A percentile compares a stretch with the other conserved stretches of the same genome.
Conservation (phyloP, 148 eudicot species). For the Gaultheria prostrata region DNA sequence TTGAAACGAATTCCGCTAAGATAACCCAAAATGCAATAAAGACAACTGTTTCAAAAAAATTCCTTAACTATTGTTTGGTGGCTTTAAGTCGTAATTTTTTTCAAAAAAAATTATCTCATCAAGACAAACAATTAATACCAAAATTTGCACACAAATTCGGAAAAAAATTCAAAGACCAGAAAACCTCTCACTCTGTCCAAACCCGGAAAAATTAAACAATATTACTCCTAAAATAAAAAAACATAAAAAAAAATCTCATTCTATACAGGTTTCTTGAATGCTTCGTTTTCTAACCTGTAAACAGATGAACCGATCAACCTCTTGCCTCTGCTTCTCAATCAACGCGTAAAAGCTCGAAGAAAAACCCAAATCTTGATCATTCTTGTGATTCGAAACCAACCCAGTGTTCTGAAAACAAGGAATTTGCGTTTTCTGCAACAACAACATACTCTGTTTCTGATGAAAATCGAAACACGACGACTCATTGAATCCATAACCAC, state of each 20-base stretch:
- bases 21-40: too few relatives aligned
- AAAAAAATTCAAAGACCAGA: neutral
- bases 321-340: constrained; percentile 47
- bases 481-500: constrained; percentile 28
- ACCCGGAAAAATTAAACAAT: neutral
- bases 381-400: constrained; percentile 16
- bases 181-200: neutral
- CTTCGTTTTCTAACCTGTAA: constrained; percentile 49
- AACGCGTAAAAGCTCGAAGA: constrained; percentile 28
- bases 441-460: constrained; percentile 18
- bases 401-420: constrained; percentile 9
- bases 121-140: too few relatives aligned
- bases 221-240: neutral
- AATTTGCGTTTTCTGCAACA: constrained; percentile 13
- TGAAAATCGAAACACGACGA: constrained; percentile 25
- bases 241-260: neutral
- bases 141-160: too few relatives aligned
- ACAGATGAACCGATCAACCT: constrained; percentile 49
- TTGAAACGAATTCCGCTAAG: too few relatives aligned
- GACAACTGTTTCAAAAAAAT: too few relatives aligned
- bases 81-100: too few relatives aligned
- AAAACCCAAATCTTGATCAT: constrained; percentile 17
- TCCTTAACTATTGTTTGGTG: too few relatives aligned
- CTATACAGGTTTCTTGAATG: neutral
- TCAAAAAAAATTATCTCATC: too few relatives aligned